Evolutionary conservation across 1,139 yeast genomes (phyloP), one percentile per base, ranked within the genome.

Genomic region (Nakaseomyces kungkrabaensis): DNA sequence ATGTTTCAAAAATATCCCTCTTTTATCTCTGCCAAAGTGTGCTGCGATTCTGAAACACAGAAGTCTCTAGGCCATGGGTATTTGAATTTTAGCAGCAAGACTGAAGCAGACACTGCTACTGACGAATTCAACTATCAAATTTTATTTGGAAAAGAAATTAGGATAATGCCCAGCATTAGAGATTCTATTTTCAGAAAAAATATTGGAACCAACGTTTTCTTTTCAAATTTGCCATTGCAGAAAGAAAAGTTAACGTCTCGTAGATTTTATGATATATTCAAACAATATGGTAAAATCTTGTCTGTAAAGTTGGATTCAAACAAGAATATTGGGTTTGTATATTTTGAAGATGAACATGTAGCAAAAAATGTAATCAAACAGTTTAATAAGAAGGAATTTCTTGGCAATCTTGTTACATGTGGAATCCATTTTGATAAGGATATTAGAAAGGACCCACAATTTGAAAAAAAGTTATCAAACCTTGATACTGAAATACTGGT

Each of bases 141-240:
- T 0, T 59, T 77, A 3, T 55, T 62, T 26, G 69, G 68, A 5
- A 67, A 68, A 33, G 80, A 76, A 50, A 69, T 78, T 40, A 66
- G 80, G 55, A 74, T 78, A 17, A 75, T 77, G 79, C 77, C 76
- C 2, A 75, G 79, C 0, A 54, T 76, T 50, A 71, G 77, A 56
- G 59, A 65, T 45, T 46, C 60, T 1, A 48, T 50, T 27, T 58
- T 51, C 48, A 58, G 67, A 37, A 62, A 62, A 33, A 58, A 58
- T 24, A 54, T 62, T 43, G 68, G 67, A 8, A 61, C 65, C 2
- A 65, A 65, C 43, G 59, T 62, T 0, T 48, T 53, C 33, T 52
- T 56, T 40, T 32, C 54, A 2, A 67, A 72, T 54, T 55, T 75
- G 54, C 68, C 77, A 42, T 50, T 67, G 49, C 61, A 66, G 13